A percentile compares a stretch with the other conserved stretches of the same genome.
Evolutionary conservation across 1,139 yeast genomes (phyloP).

Genomic region (Candida sp.): DNA sequence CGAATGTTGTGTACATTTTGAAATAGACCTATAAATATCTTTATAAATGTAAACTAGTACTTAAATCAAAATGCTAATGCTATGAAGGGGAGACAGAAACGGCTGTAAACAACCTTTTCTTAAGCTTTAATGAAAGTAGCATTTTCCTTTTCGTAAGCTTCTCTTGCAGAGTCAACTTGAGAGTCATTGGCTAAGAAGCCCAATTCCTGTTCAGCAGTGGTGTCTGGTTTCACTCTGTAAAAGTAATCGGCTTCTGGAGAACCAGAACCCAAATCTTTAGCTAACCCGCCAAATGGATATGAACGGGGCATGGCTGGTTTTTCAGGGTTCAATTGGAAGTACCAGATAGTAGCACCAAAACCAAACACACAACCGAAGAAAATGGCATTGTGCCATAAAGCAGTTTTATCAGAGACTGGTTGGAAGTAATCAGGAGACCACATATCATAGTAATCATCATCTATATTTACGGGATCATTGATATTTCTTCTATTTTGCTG

Average conservation of each 20-base stretch:
- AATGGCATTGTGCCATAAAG: constrained; percentile 48
- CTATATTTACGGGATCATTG: constrained; percentile 67
- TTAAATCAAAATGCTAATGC: neutral
- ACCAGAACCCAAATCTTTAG: constrained; percentile 68
- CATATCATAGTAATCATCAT: constrained; percentile 73
- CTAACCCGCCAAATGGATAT: constrained; percentile 73
- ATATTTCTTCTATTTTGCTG: constrained; percentile 79
- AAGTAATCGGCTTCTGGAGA: constrained; percentile 43
- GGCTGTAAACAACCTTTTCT: constrained; percentile 1
- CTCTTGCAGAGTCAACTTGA: constrained; percentile 24
- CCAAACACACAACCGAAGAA: constrained; percentile 57
- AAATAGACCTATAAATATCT: neutral
- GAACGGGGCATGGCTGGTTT: constrained; percentile 76
- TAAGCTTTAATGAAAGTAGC: constrained; percentile 35
- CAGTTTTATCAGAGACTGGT: constrained; percentile 57
- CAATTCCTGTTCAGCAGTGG: constrained; percentile 36
- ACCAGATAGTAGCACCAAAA: constrained; percentile 52
- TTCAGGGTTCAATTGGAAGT: constrained; percentile 64
- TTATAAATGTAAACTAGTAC: neutral
- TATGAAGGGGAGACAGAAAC: no score
- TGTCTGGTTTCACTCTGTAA: constrained; percentile 43
- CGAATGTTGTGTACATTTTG: neutral
- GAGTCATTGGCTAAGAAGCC: constrained; percentile 34
- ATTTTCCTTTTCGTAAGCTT: constrained; percentile 33
- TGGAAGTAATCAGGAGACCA: constrained; percentile 86